Base-by-base conservation (phyloP, 345 rosid species). In the Hypericum perforatum region DNA sequence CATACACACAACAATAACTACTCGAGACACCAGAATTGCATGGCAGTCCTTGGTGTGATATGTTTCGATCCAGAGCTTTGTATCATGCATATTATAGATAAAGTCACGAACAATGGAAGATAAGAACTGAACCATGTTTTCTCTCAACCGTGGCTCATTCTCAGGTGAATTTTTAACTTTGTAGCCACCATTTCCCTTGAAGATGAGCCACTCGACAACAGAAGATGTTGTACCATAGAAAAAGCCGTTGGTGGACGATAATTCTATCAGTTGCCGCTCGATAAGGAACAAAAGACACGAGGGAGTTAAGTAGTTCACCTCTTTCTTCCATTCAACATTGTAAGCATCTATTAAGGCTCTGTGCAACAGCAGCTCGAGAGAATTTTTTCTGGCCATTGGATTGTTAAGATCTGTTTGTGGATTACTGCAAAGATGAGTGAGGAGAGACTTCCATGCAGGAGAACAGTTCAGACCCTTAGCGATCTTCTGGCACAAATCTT, bases 271-370 rank as follows among this genome's bases (percentile, higher is more conserved):
- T 43, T 57, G 65, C 7, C 77, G 75, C 54, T 76, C 85, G 11
- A 76, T 11, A 12, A 79, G 79, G 60, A 73, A 79, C 36, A 74
- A 22, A 59, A 76, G 74, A 49, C 81, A 76, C 14, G 9, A 51
- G 0, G 75, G 85, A 32, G 81, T 62, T 6, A 79, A 66, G 41
- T 66, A 71, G 63, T 66, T 64, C 7, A 7, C 0, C 48, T 15
- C 55, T 3, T 0, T 54, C 38, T 66, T 63, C 79, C 82, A 71
- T 52, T 74, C 59, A 39, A 48, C 70, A 0, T 6, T 37, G 48
- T 53, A 79, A n/a, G 76, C 48, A 37, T 66, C 76, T 16, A 0
- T 9, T 22, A 79, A 29, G 13, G 78, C 82, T 62, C 10, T 41
- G 53, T 66, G 65, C 42, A 76, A 64, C 14, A 44, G 54, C 48